These are phyloP conservation scores for Pontederia paniculata DNA, from an alignment of 176 grass and related monocot species.

Conservation along the genomic window DNA sequence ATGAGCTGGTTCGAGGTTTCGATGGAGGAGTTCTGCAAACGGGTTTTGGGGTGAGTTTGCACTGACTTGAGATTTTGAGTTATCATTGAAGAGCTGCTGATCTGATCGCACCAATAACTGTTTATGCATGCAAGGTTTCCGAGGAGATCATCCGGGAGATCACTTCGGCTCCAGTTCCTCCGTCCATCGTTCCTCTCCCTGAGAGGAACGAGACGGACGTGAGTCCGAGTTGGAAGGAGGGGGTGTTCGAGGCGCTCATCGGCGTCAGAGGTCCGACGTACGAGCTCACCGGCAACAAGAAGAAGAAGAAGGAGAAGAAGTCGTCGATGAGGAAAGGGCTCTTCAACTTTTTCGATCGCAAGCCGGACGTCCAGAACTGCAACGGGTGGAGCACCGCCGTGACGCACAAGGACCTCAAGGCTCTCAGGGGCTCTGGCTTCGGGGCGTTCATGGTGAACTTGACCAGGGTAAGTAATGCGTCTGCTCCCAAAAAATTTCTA, in stretches of 20 bases:
- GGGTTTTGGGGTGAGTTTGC: conserved; percentile 52
- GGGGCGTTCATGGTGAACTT: conserved; percentile 87
- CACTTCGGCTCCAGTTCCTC: conserved; percentile 24
- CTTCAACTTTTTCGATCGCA: conserved; percentile 68
- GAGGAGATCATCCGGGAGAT: conserved; percentile 29
- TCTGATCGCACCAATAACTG: neutral
- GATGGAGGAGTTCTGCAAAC: conserved; percentile 38
- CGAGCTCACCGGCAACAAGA: too few relatives aligned
- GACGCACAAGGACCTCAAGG: conserved; percentile 44
- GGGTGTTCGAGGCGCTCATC: conserved; percentile 33
- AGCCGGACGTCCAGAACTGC: conserved; percentile 73
- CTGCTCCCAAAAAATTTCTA: too few relatives aligned
- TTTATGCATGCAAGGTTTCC: conserved; percentile 16
- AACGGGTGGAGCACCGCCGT: conserved; percentile 75
- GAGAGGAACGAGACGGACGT: conserved; percentile 17
- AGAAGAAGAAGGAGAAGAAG: conserved; percentile 54
- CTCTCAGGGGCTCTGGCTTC: conserved; percentile 34
- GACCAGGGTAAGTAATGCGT: conserved; percentile 37
- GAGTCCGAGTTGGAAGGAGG: conserved; percentile 40
- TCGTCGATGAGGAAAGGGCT: conserved; percentile 36
- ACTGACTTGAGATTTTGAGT: neutral
- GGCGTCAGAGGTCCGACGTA: conserved; percentile 23
- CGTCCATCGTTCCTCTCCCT: conserved; percentile 37
- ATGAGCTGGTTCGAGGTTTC: conserved; percentile 54
- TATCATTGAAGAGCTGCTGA: too few relatives aligned